These are phyloP conservation scores for Neurospora terricola DNA, from an alignment of 495 filamentous ascomycete species.

Conservation along the genomic window DNA sequence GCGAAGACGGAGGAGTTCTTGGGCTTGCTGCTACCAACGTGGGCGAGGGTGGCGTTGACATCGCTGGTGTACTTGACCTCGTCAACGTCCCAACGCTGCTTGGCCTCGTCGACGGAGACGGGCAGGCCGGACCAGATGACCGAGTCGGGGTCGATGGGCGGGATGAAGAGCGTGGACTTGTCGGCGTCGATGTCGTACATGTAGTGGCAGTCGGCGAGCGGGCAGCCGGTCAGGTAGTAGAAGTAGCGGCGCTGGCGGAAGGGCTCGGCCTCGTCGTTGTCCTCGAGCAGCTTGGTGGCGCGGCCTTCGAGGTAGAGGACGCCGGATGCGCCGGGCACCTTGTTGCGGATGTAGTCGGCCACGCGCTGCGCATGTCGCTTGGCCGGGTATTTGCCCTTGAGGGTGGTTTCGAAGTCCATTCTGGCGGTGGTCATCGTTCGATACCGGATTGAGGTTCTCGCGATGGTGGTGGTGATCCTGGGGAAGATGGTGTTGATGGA, in stretches of 20 bases:
- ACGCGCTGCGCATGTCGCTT: slow-evolving; percentile 80
- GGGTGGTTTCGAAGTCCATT: slow-evolving; percentile 29
- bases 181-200: slow-evolving; percentile 66
- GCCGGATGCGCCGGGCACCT: slow-evolving; percentile 48
- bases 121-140: slow-evolving; percentile 97
- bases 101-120: slow-evolving; percentile 61
- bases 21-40: slow-evolving; percentile 28
- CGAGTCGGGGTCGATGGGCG: slow-evolving; percentile 72
- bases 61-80: slow-evolving; percentile 58
- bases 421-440: neutral
- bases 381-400: slow-evolving; percentile 81
- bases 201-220: slow-evolving; percentile 69
- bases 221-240: slow-evolving; percentile 88
- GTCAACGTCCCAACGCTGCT: slow-evolving; percentile 74
- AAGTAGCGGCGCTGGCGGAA: slow-evolving; percentile 88
- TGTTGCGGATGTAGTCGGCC: slow-evolving; percentile 58
- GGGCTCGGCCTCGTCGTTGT: slow-evolving; percentile 67
- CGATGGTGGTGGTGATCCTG: neutral
- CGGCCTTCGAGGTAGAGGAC: slow-evolving; percentile 83
- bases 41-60: slow-evolving; percentile 53
- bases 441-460: neutral
- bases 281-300: slow-evolving; percentile 65
- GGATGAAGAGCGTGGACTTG: slow-evolving; percentile 83
- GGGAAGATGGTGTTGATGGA: neutral
- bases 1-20: slow-evolving; percentile 49